These are phyloP conservation scores for Coemansia sp. DNA, from an alignment of 192 early-diverging fungal species.

Conservation along the genomic window DNA sequence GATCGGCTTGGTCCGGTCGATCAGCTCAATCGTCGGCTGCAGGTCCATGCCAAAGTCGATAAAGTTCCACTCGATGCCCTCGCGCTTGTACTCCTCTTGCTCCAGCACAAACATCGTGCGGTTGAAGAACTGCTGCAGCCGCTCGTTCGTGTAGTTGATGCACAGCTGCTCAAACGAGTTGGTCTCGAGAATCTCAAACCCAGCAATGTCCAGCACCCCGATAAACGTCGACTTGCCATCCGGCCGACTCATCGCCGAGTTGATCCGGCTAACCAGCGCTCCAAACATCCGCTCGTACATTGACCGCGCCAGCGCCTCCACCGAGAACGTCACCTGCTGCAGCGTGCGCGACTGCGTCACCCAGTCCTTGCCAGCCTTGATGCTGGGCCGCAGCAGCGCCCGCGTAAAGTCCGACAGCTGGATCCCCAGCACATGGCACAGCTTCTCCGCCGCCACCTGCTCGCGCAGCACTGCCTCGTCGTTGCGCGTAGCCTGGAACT, in stretches of 20 bases:
- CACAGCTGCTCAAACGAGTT: slow-evolving; percentile 99
- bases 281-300: slow-evolving; percentile 98
- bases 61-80: slow-evolving; percentile 98
- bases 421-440: slow-evolving; percentile 95
- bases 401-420: slow-evolving; percentile 85
- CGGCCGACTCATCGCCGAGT: slow-evolving; percentile 64
- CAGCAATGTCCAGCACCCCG: slow-evolving; percentile 98
- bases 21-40: slow-evolving; percentile 97
- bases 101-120: slow-evolving; percentile 99
- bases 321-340: slow-evolving; percentile 82
- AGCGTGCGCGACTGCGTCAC: slow-evolving; percentile 88
- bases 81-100: slow-evolving; percentile 96
- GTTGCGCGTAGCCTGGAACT: slow-evolving; percentile 72
- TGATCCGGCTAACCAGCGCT: slow-evolving; percentile 86
- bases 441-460: slow-evolving; percentile 75
- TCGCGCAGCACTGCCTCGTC: slow-evolving; percentile 87
- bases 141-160: slow-evolving; percentile 99
- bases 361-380: slow-evolving; percentile 96
- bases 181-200: slow-evolving; percentile 97
- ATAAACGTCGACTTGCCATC: slow-evolving; percentile 85
- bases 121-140: slow-evolving; percentile 99
- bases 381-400: slow-evolving; percentile 82
- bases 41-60: slow-evolving; percentile 97
- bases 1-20: slow-evolving; percentile 96
- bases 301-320: slow-evolving; percentile 89